Percentiles rank a stretch among this genome's conserved stretches.
These are phyloP conservation scores for Glycine soja DNA, from an alignment of 306 rosid species.

Conservation along the genomic window DNA sequence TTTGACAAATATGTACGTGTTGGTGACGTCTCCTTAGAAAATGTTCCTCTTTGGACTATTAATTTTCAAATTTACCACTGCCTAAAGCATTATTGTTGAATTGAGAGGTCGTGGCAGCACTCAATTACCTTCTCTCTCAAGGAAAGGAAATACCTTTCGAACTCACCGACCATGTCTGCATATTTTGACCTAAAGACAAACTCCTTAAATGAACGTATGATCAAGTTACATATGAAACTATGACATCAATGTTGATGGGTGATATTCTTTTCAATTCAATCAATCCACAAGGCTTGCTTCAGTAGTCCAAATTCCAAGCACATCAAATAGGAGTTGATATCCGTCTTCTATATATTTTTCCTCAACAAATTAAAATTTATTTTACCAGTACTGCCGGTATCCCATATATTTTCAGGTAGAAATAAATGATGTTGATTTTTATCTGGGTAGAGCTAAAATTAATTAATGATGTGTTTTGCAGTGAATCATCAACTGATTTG, in stretches of 20 bases:
- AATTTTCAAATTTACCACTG: neutral
- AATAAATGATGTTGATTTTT: neutral
- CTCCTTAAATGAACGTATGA: conserved; percentile 32
- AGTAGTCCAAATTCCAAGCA: conserved; percentile 13
- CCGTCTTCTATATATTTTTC: neutral
- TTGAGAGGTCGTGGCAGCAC: neutral
- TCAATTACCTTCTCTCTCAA: conserved; percentile 20
- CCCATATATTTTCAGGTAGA: neutral
- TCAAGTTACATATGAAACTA: neutral
- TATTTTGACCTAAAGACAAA: conserved; percentile 40
- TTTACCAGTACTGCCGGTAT: neutral
- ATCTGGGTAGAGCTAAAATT: neutral
- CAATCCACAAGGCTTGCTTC: conserved; percentile 17
- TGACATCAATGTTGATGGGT: conserved; percentile 20
- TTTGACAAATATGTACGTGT: neutral
- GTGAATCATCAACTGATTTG: conserved; percentile 10
- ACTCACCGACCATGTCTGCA: conserved; percentile 39
- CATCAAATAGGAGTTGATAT: neutral
- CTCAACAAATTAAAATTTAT: neutral
- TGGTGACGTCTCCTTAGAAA: conserved; percentile 9
- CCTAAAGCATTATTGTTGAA: conserved; percentile 18
- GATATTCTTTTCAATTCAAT: conserved; percentile 28
- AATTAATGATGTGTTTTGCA: neutral
- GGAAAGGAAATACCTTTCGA: conserved; percentile 40
- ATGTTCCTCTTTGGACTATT: neutral